Evolutionary conservation across 352 stramenopile species (phyloP), one percentile per base, ranked within the genome.

Genomic region (Hyaloperonospora arabidopsidis): DNA sequence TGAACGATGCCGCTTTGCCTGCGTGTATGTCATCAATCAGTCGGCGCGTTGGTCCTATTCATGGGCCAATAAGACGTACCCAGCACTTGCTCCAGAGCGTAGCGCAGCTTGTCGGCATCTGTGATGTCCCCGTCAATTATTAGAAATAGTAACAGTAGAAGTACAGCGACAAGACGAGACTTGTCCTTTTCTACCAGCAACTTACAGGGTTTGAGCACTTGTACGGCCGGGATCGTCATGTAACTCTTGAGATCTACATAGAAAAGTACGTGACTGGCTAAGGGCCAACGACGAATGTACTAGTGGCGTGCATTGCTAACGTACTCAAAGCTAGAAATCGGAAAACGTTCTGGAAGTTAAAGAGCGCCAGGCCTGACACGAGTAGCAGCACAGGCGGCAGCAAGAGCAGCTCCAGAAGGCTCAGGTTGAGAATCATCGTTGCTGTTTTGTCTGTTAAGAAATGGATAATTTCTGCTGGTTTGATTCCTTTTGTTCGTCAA

Each of bases 321-420:
- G 34, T 52, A 92, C 82, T 79, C 46, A 66, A 59, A 35, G 79
- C 82, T 48, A 89, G 63, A 43, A 84, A 71, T 40, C 68, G 70
- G 60, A 82, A 89, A 45, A 84, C 59, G 40, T 83, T 84, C 67
- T 92, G 80, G 68, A 90, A 92, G 64, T 79, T 83, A 52, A 87
- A 86, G 52, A 92, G 76, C 72, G 79, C 72, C 18, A 90, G 59
- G 21, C 68, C 70, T 52, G 79, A 74, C 13, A 72, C 63, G 25
- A 92, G 34, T 49, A 90, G 67, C 70, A 90, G 57, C 52, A 88
- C 47, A 46, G 79, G 74, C 63, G 82, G 79, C 66, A 90, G 59
- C 52, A 92, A 63, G 51, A 89, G 62, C 40, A 89, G 58, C 50
- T 92, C 77, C 44, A 76, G 63, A 21, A 84, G 45, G 39, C 61